Evolutionary conservation across 140 eudicot genomes (phyloP), one percentile per base, ranked within the genome.

Genomic region (Stevia rebaudiana): DNA sequence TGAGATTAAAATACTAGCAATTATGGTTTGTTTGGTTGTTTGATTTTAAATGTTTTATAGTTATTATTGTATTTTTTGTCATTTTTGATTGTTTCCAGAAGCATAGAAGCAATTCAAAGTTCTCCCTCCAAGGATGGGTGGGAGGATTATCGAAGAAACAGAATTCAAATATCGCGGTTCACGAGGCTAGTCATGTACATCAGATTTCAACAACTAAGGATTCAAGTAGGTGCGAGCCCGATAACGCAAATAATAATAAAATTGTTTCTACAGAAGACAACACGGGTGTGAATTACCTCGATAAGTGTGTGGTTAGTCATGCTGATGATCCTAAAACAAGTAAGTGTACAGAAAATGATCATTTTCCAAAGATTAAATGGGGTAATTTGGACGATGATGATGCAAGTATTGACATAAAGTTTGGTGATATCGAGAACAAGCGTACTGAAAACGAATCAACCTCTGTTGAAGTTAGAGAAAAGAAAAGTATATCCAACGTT

Each of bases 301-400:
- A 84, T 52, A 86, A 86, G 66, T 23, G 86, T 68, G 81, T 86
- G 28, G 71, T 83, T 30, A 78, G 80, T 73, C 81, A 70, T 41
- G 69, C 33, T 36, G 73, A 72, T 74, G 70, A 74, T 44, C 9
- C 9, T 61, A 74, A 73, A 43, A 39, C 63, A 47, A 59, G 24
- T 42, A 46, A 37, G 22, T 39, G 28, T 59, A 69, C 81, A 28
- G 68, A 60, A 17, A 52, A 41, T 46, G 64, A 76, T 25, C 83
- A 81, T 46, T 66, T 74, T 63, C 89, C 80, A 21, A 86, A 79
- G 79, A 82, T 86, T 60, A 86, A 78, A 71, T 90, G 84, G 77
- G 97, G 97, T 61, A 88, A 90, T 58, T 77, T 90, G 68, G 97
- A 90, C 60, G 90, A 84, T 63, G 90, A 84, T 67, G 84, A 63